Evolutionary conservation across 345 rosid species (phyloP), one percentile per base, ranked within the genome.

Genomic region (Gossypium bickii): DNA sequence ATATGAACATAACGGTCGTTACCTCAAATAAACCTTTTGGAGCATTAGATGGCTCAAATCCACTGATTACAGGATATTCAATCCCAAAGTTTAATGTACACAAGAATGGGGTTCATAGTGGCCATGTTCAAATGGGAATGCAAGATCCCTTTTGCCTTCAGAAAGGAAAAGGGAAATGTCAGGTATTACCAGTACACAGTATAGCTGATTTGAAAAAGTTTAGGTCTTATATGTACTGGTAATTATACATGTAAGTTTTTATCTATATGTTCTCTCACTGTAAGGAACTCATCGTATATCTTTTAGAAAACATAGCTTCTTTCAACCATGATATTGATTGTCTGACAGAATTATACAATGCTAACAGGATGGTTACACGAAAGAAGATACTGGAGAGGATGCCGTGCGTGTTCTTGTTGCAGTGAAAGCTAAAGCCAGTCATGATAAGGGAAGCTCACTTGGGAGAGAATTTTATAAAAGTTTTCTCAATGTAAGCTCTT

Each of bases 21-120:
- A 92, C 98, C 65, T 94, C 98, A 24, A 88, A 90, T 71, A 47
- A 85, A 76, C 98, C 97, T 78, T 92, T 86, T 48, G 97, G 92
- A 52, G 66, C 62, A 69, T 65, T 85, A 4, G 92, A 92, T 73
- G 89, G 95, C 75, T 94, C 97, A 2, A 92, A 94, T 81, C 97
- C 95, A 6, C 85, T 89, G 73, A 90, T 87, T n/a, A 85, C 87
- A 45, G 82, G 82, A 24, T 82, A 79, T 61, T 73, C 22, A 70
- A 78, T 79, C 58, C 93, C 93, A 13, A 88, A 82, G 82, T 94
- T 92, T 69, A 78, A 85, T 67, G 63, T 88, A 49, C 73, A 78
- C 27, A 76, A 53, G 79, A 86, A 88, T 68, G 91, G 95, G 47
- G 87, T 90, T 38, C 97, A 94, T 57, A 92, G 91, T 29, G 98